Evolutionary conservation across 1,284 basidiomycete genomes (phyloP), one percentile per base, ranked within the genome.

Genomic region (Mycena sp.): DNA sequence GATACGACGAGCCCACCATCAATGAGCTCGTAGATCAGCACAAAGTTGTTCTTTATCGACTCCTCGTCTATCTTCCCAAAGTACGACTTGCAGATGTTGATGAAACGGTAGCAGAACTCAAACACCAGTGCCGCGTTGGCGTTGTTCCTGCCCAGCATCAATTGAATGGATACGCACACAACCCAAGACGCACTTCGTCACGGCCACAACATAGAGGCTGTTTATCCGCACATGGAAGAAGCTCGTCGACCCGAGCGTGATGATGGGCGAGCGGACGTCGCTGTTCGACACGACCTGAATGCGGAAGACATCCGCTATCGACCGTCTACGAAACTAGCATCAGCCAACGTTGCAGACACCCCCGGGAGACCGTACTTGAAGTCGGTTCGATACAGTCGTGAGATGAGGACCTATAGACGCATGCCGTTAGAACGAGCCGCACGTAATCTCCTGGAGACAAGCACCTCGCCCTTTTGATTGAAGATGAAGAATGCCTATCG

Each of bases 21-120:
- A 67, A 98, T 91, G 30, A 98, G 85, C 78, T 98, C 96, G 73
- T 98, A 98, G 58, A 98, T 96, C 57, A 98, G 81, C 37, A 96
- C 94, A 80, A 99, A 99, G 81, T 99, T 99, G 79, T 98, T 99
- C 88, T 99, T 99, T 70, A 99, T 91, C 38, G 92, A 87, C 76
- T 99, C 98, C 76, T 99, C 98, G 75, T 99, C 96, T 19, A 99
- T 88, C 78, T 98, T 98, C 56, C 96, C 95, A 80, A 99, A 98
- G 82, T 99, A 99, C 17, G 93, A 90, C 73, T 94, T 92, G 60
- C 91, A 92, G 70, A 99, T 96, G 67, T 90, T 88, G 76, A 97
- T 96, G 80, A 99, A 95, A 32, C 95, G 90, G 80, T 99, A 99
- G 78, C 94, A 91, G 77, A 96, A 98, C 77, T 99, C 98, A 79